Base-by-base conservation (phyloP, 2,329 filamentous ascomycete genomes). In the Laburnicola sp. region DNA sequence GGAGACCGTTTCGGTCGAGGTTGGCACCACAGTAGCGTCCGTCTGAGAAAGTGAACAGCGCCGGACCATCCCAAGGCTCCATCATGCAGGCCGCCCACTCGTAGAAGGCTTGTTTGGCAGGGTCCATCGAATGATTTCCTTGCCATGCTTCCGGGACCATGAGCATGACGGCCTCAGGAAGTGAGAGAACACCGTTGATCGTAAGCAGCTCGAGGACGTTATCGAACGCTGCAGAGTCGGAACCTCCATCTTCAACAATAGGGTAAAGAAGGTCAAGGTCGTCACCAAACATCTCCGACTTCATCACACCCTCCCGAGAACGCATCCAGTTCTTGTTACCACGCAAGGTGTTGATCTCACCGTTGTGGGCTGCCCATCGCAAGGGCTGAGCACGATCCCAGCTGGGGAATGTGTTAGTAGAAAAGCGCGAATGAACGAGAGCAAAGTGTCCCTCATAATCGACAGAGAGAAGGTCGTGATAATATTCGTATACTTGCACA, bases 251-350 rank as follows among this genome's bases (percentile, higher is more conserved):
- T 76, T 97, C 93, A 47, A 97, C 91, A 64, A 97, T 91, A 23
- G 93, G 93, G 73, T 96, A 97, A 50, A 97, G 84, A 64, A 82
- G 78, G 75, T 97, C 91, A 11, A 97, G 85, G 68, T 97, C 92
- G 26, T 96, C 91, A 57, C 90, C 91, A 71, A 97, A 97, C 48
- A 96, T 81, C 60, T 92, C 86, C 1, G 93, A 97, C 71, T 91
- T 89, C 83, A 97, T 89, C 59, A 96, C 86, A 75, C 93, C 93
- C 78, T 97, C 93, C 69, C 93, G 87, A 56, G 93, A 93, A 64
- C 92, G 88, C 93, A 97, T 97, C 93, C 93, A 97, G 78, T 97
- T 97, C 82, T 97, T 97, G 80, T 97, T 97, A 55, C 93, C 93
- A 71, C 93, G 88, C 56, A 97, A 80, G 1, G 93, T 97, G 76